Evolutionary conservation across 1,139 yeast genomes (phyloP).

Genomic region (Saccharomyces pastorianus): DNA sequence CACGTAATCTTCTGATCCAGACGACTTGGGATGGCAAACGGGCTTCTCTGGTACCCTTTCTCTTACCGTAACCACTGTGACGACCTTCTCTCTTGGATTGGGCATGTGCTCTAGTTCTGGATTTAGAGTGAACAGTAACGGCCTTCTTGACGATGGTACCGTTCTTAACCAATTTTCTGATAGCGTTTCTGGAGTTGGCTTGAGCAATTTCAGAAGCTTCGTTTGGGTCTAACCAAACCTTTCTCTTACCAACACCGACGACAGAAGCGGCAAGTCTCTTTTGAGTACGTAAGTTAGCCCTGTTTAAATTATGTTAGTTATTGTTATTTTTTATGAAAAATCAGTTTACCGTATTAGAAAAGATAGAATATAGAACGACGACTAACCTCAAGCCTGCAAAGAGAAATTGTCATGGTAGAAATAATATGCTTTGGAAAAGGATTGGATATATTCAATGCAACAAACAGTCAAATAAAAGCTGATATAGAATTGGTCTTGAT

Average conservation of each 20-base stretch:
- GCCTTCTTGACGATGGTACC: conserved; percentile 99
- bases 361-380: too few species aligned
- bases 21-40: conserved; percentile 97
- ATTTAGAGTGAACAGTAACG: conserved; percentile 93
- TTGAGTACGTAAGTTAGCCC: conserved; percentile 99
- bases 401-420: not conserved
- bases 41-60: conserved; percentile 99
- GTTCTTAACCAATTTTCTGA: conserved; percentile 95
- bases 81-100: conserved; percentile 98
- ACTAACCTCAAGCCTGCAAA: too few species aligned
- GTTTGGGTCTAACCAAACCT: conserved; percentile 99
- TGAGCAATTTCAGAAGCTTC: conserved; percentile 93
- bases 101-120: conserved; percentile 96
- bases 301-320: conserved; percentile 25
- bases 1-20: conserved; percentile 99
- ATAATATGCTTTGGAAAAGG: too few species aligned
- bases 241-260: conserved; percentile 98
- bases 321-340: not conserved
- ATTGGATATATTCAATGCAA: too few species aligned
- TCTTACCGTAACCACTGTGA: conserved; percentile 99
- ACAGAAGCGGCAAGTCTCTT: conserved; percentile 99
- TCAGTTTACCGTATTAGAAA: too few species aligned
- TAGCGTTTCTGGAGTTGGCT: conserved; percentile 98
- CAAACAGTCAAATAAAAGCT: too few species aligned
- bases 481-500: too few species aligned